Base-by-base conservation (phyloP, 2,329 filamentous ascomycete genomes). In the Aureobasidium subglaciale region DNA sequence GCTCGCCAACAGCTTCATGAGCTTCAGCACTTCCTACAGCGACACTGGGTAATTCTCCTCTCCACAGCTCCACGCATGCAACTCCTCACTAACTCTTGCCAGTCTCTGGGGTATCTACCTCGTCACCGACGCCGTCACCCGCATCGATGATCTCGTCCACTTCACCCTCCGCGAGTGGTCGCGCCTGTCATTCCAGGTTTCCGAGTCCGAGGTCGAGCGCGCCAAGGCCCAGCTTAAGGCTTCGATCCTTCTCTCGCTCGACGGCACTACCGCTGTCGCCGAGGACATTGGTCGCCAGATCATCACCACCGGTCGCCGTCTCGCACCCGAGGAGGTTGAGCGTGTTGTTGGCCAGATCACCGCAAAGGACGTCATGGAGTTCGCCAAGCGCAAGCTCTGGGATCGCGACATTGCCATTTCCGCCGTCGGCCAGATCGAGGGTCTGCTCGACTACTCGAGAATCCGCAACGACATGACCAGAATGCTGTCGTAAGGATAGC, bases 51-150 rank as follows among this genome's bases (percentile, higher is more conserved):
- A 83, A 75, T 85, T 72, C 50, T 40, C 24, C 16, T 27, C 18
- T 5, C 18, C 11, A 22, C 37, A 25, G 8, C 8, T 22, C 24
- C 15, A 20, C 13, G 5, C 1, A 56, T 48, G 37, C 18, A 16
- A 20, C 15, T 42, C 4, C 10, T 18, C 57, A 62, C 71, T 74
- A 67, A 74, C 41, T 49, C 2, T 16, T 20, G 57, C 24, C 67
- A 96, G 93, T 82, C 89, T 99, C 65, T 99, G 93, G 93, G 93
- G 93, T 78, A 97, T 97, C 80, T 99, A 99, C 82, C 83, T 99
- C 60, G 89, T 95, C 67, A 90, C 88, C 68, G 91, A 96, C 76
- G 87, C 93, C 77, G 77, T 88, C 66, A 90, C 87, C 67, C 82
- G 82, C 64, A 80, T 99, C 66, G 93, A 99, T 69, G 93, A 99